Evolutionary conservation across 1,284 basidiomycete species (phyloP), one percentile per base, ranked within the genome.

Genomic region (Trichosporon sp.): DNA sequence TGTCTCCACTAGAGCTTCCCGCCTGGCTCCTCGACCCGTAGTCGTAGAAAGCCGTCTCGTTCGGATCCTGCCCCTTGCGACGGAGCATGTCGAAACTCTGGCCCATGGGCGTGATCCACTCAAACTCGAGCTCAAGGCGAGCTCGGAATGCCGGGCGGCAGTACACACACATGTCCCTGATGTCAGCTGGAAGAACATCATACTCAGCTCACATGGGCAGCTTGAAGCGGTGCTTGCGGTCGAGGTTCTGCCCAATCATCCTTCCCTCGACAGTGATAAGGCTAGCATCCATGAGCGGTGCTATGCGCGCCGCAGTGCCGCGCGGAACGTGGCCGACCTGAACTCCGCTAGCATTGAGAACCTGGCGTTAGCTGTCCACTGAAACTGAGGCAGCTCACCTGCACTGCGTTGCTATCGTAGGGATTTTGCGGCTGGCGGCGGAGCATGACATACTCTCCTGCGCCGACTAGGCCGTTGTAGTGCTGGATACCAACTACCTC

Each of bases 281-380:
- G 7, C 76, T 77, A 34, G 78, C 78, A 75, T 93, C 91, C 65
- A 93, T 84, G 31, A 92, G 81, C 0, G 88, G 86, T 1, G 90
- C 85, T 13, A 92, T 81, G 67, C 84, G 85, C 0, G 77, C 66
- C 0, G 86, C 89, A 9, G 88, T 83, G 27, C 61, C 65, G 44
- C 85, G 83, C 1, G 89, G 88, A 36, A 93, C 76, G 76, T 92
- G 91, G 3, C 91, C 91, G 4, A 93, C 89, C 83, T 92, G 90
- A 14, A 79, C 80, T 0, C 84, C 81, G 1, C 83, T 81, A 32
- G 91, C 91, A 71, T 93, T 93, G 73, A 86, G 83, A 10, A 92
- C 90, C 80, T 89, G 25, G n/a, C 1, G 59, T 62, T 3, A 91
- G 88, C 1, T 88, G 7, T 9, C n/a, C 13, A 2, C 34, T 6